Base-by-base conservation (phyloP, 2,329 filamentous ascomycete genomes). In the Colletotrichum tropicale region DNA sequence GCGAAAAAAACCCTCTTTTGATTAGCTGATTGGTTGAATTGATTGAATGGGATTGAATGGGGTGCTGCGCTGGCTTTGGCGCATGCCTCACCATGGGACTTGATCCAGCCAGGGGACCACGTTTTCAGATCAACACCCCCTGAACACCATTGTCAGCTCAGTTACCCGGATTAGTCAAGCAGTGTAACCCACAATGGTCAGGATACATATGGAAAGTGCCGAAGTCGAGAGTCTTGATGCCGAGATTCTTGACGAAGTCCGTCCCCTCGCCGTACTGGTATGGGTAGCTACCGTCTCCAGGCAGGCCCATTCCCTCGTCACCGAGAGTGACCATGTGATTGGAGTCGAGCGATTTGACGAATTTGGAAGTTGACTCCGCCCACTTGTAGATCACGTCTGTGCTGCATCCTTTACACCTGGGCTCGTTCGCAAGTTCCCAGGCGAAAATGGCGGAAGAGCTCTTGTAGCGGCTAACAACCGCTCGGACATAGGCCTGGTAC, bases 271-370 rank as follows among this genome's bases (percentile, higher is more conserved):
- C 79, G 66, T 84, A 87, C 9, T 83, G 81, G 81, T 90, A 91
- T 5, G 89, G 89, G 78, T 91, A 91, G 66, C 84, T 85, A 9
- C 85, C 86, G 67, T 91, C 90, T 4, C 88, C 88, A 5, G 85
- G 83, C 24, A 87, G 82, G 3, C 85, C 86, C 77, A 89, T 86
- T 9, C 86, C 86, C 74, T 87, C 92, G 79, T 93, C 92, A 28
- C 93, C 92, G 4, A 93, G 86, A 1, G 89, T 89, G 30, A 94
- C 91, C 88, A 94, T 89, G 82, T 94, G 93, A 70, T 89, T 83
- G 1, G 87, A 78, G 80, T 94, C 93, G 13, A 94, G 85, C 10
- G 85, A 88, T 83, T 94, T 94, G 83, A 94, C 90, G 80, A 93
- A 94, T 24, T 86, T 85, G 24, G 90, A 92, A 3, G 88, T 91